A percentile compares a stretch with the other conserved stretches of the same genome.
phyloP scores from a whole-genome alignment of 768 basidiomycete genomes.

The Mycena alexandri region DNA sequence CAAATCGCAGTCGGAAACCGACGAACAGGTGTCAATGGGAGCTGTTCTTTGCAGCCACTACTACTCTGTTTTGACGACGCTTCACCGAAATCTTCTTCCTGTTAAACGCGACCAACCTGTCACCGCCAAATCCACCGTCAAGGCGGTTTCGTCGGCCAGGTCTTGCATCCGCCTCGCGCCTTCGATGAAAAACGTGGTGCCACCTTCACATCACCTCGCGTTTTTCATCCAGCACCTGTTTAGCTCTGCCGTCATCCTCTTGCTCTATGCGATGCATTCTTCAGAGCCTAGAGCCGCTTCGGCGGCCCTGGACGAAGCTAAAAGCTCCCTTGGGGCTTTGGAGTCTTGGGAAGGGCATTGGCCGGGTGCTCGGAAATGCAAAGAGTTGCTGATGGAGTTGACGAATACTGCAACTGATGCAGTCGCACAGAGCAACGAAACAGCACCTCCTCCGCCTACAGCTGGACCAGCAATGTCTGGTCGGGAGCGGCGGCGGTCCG shows the following conservation, averaged over 20 bases:
- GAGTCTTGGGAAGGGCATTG: slow-evolving; percentile 88
- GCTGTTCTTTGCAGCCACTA: slow-evolving; percentile 91
- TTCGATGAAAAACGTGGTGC: slow-evolving; percentile 86
- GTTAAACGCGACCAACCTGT: slow-evolving; percentile 79
- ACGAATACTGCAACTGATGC: slow-evolving; percentile 78
- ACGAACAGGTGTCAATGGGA: slow-evolving; percentile 88
- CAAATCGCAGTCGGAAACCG: slow-evolving; percentile 79
- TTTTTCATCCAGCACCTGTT: slow-evolving; percentile 93
- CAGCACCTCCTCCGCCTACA: slow-evolving; percentile 39
- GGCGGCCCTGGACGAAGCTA: slow-evolving; percentile 87
- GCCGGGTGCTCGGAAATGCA: slow-evolving; percentile 92
- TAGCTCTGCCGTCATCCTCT: slow-evolving; percentile 88
- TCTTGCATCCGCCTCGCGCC: slow-evolving; percentile 89
- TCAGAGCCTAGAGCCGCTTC: slow-evolving; percentile 72
- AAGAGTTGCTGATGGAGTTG: slow-evolving; percentile 80
- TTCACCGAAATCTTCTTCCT: slow-evolving; percentile 90
- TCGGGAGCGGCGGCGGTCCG: slow-evolving; percentile 68
- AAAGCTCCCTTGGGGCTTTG: slow-evolving; percentile 75
- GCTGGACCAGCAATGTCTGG: slow-evolving; percentile 44
- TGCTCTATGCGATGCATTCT: slow-evolving; percentile 89
- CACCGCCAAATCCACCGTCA: slow-evolving; percentile 77
- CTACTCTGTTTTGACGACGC: slow-evolving; percentile 87
- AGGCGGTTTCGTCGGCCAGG: slow-evolving; percentile 87
- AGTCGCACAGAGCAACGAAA: slow-evolving; percentile 56
- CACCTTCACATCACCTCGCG: slow-evolving; percentile 87